These are phyloP conservation scores for Colletotrichum spinosum DNA, from an alignment of 2,329 filamentous ascomycete species.

Conservation along the genomic window DNA sequence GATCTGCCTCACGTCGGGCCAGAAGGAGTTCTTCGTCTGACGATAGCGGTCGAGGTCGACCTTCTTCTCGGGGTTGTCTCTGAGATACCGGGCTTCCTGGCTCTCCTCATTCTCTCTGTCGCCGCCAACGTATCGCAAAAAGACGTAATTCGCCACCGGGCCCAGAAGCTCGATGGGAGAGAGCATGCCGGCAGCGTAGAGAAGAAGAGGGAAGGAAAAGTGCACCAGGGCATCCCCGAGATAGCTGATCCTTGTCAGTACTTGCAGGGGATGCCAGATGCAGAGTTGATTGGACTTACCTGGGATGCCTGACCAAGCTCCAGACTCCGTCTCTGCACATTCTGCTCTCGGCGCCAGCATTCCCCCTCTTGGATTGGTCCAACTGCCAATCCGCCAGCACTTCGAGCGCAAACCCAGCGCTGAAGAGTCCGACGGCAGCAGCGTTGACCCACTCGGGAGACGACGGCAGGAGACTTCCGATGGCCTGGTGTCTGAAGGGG, in stretches of 20 bases:
- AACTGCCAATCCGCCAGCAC: slow-evolving; percentile 67
- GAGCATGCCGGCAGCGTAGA: slow-evolving; percentile 65
- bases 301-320: slow-evolving; percentile 70
- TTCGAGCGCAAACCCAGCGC: slow-evolving; percentile 66
- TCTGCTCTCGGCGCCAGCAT: slow-evolving; percentile 40
- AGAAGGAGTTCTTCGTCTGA: slow-evolving; percentile 68
- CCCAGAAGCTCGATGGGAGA: slow-evolving; percentile 66
- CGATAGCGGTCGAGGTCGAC: slow-evolving; percentile 63
- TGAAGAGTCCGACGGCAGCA: slow-evolving; percentile 65
- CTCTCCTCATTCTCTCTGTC: slow-evolving; percentile 65
- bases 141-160: slow-evolving; percentile 67
- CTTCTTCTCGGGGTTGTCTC: slow-evolving; percentile 62
- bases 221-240: slow-evolving; percentile 69
- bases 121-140: slow-evolving; percentile 67
- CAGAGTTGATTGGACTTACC: slow-evolving; percentile 55
- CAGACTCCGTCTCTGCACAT: slow-evolving; percentile 64
- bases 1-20: slow-evolving; percentile 62
- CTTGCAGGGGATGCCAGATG: not conserved
- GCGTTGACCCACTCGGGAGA: slow-evolving; percentile 44
- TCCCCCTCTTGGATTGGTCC: slow-evolving; percentile 56
- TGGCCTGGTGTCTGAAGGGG: slow-evolving; percentile 57
- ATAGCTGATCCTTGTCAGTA: slow-evolving; percentile 56
- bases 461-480: not conserved
- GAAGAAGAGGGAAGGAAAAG: slow-evolving; percentile 67
- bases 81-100: slow-evolving; percentile 63